Base-by-base conservation (phyloP, 306 rosid genomes). In the Rubus parviflorus region DNA sequence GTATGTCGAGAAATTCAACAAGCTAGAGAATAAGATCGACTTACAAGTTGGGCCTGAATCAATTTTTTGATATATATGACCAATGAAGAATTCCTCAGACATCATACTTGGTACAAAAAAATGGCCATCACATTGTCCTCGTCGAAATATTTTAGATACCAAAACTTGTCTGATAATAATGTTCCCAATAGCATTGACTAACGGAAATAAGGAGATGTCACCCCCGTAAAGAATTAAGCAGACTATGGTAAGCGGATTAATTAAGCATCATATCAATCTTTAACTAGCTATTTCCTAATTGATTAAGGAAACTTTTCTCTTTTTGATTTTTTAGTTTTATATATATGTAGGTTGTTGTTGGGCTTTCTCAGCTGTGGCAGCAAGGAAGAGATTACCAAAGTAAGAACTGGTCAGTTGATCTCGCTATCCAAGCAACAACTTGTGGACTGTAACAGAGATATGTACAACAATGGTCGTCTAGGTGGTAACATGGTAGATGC, bases 171-270 rank as follows among this genome's bases (percentile, higher is more conserved):
- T n/a, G n/a, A n/a, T n/a, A n/a, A n/a, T n/a, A n/a, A n/a, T n/a
- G n/a, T n/a, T n/a, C n/a, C n/a, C n/a, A n/a, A n/a, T n/a, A n/a
- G n/a, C n/a, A 0, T 88, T 15, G 88, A 86, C 10, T 82, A 89
- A 87, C 75, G 87, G 53, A 0, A 7, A 2, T 46, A 75, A 58
- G 84, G 89, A 48, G 87, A 83, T 63, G 87, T 88, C 16, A 82
- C 86, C 37, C 74, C 25, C 23, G 64, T 58, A 5, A 23, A 58
- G 14, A 10, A 58, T 11, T 37, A 58, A 23, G 38, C 0, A 58
- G 16, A 9, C 2, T 58, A 37, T 22, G 64, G 64, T 58, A 58
- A 22, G 64, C 15, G 20, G n/a, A n/a, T n/a, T n/a, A 52, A 52
- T 6, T 51, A 51, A 51, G 6, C 60, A 1, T 10, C 60, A 51